Percentiles rank a stretch among this genome's conserved stretches.
Conservation (phyloP, 768 basidiomycete genomes). For the Agaricus subrufescens region DNA sequence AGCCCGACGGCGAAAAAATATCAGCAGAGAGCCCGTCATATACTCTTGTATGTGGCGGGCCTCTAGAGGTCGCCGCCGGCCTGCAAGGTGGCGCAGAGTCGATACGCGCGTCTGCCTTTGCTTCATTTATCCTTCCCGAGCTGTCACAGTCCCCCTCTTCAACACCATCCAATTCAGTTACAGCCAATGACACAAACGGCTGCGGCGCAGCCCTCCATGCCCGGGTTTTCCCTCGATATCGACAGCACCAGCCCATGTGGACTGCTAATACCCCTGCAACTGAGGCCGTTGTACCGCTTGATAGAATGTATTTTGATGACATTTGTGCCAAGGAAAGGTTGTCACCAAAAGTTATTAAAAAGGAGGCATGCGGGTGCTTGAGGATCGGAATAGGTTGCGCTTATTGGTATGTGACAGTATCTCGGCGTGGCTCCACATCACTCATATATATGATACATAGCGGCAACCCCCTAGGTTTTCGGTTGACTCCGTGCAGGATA, state of each 20-base stretch:
- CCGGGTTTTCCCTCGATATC: slow-evolving; percentile 30
- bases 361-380: slow-evolving; percentile 4
- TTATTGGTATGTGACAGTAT: slow-evolving; percentile 18
- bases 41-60: slow-evolving; percentile 25
- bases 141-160: slow-evolving; percentile 22
- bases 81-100: background rate
- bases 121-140: slow-evolving; percentile 31
- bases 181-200: slow-evolving; percentile 39
- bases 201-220: slow-evolving; percentile 62
- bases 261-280: slow-evolving; percentile 50
- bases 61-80: slow-evolving; percentile 7
- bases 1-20: slow-evolving; percentile 8
- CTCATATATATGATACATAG: slow-evolving; percentile 23
- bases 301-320: slow-evolving; percentile 6
- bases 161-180: slow-evolving; percentile 8
- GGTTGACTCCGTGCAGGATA: slow-evolving; percentile 58
- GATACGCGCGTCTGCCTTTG: slow-evolving; percentile 10
- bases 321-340: slow-evolving; percentile 9
- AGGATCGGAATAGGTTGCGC: slow-evolving; percentile 11
- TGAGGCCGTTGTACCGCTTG: slow-evolving; percentile 47
- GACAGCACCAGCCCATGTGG: slow-evolving; percentile 38
- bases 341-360: slow-evolving; percentile 7
- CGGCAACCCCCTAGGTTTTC: slow-evolving; percentile 61
- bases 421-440: slow-evolving; percentile 8
- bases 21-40: slow-evolving; percentile 19